These are phyloP conservation scores for Kwoniella dendrophila DNA, from an alignment of 768 basidiomycete genomes.

Conservation along the genomic window DNA sequence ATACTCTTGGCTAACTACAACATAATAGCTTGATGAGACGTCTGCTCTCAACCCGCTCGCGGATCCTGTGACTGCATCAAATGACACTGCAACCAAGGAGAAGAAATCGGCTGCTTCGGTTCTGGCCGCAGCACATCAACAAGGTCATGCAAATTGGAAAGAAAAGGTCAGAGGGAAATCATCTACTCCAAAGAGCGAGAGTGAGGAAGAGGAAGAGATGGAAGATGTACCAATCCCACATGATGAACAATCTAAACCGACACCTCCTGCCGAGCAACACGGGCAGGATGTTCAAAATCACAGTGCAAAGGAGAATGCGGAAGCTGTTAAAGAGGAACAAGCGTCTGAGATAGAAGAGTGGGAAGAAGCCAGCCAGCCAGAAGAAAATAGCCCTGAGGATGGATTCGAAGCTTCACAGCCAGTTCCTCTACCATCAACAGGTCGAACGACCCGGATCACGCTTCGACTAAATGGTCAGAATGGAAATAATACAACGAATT, in stretches of 20 bases:
- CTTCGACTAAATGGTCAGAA: constrained; percentile 12
- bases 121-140: constrained; percentile 14
- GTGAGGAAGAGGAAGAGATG: constrained; percentile 6
- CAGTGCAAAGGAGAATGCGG: no score
- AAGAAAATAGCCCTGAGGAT: background rate
- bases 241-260: background rate
- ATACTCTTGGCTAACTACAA: background rate
- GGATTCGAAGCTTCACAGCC: constrained; percentile 8
- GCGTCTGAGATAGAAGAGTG: background rate
- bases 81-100: background rate
- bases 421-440: background rate
- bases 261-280: no score
- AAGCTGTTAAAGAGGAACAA: background rate
- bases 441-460: constrained; percentile 16
- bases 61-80: constrained; percentile 10
- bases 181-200: constrained; percentile 9
- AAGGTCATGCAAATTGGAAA: constrained; percentile 18
- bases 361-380: background rate
- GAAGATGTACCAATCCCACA: background rate
- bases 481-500: background rate
- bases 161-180: constrained; percentile 7
- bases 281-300: no score
- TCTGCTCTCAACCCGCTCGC: constrained; percentile 39
- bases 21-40: constrained; percentile 32
- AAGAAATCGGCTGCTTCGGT: constrained; percentile 22